phyloP scores from a whole-genome alignment of 78 protist genomes.

The Parvularia atlantis region DNA sequence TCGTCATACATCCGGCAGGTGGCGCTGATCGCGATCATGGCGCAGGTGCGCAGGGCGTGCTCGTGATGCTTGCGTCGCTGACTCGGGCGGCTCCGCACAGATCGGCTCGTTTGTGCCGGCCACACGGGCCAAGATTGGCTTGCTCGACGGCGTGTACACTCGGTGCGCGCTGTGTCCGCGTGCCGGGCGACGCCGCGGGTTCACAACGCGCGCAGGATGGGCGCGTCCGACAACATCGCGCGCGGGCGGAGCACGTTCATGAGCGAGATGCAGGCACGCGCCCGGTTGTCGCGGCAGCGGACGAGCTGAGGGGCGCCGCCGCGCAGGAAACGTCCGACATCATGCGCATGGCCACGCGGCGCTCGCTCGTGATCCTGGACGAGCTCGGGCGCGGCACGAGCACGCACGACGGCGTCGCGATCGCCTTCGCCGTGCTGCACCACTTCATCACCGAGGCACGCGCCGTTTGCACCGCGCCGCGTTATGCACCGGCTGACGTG shows the following conservation, averaged over 20 bases:
- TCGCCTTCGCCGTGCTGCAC: slow-evolving; percentile 68
- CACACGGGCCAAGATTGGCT: neutral
- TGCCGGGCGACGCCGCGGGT: too few species aligned
- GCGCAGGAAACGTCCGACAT: slow-evolving; percentile 58
- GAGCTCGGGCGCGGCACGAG: slow-evolving; percentile 91
- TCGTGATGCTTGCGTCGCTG: neutral
- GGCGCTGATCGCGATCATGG: slow-evolving; percentile 64
- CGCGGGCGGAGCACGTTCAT: slow-evolving; percentile 72
- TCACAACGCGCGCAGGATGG: slow-evolving; percentile 49
- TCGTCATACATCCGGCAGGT: slow-evolving; percentile 32
- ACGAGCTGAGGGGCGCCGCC: neutral
- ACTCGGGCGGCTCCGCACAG: slow-evolving; percentile 3
- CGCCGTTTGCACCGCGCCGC: too few species aligned
- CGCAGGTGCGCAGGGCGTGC: slow-evolving; percentile 48
- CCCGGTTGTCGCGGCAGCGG: neutral
- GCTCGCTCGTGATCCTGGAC: slow-evolving; percentile 78
- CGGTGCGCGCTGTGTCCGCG: neutral
- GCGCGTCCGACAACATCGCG: slow-evolving; percentile 66
- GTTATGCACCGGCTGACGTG: too few species aligned
- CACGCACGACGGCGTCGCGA: slow-evolving; percentile 85
- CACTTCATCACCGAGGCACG: slow-evolving; percentile 30
- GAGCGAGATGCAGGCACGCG: slow-evolving; percentile 56
- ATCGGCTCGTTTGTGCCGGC: slow-evolving; percentile 90
- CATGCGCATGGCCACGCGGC: slow-evolving; percentile 41
- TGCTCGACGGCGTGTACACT: slow-evolving; percentile 69